These are phyloP conservation scores for Tolypocladium ovalisporum DNA, from an alignment of 2,329 filamentous ascomycete genomes.

Conservation along the genomic window DNA sequence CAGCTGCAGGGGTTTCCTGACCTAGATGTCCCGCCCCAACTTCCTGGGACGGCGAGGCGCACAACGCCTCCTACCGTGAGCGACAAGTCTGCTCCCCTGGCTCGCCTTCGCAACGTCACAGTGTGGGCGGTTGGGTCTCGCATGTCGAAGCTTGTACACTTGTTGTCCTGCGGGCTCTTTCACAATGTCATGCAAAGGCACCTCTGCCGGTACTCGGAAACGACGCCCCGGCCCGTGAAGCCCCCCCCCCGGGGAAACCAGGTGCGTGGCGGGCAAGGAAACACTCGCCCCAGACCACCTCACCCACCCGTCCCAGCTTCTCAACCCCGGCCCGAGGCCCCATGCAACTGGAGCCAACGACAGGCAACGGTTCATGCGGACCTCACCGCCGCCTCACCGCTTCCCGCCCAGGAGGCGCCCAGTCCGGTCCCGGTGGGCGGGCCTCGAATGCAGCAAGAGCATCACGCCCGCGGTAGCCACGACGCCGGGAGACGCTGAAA, in stretches of 20 bases:
- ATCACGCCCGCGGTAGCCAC: too few relatives aligned
- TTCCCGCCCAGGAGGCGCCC: neutral
- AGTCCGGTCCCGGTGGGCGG: neutral
- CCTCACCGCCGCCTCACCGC: conserved; percentile 5
- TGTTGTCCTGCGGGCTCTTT: neutral
- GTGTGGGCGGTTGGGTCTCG: neutral
- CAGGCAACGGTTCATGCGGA: conserved; percentile 2
- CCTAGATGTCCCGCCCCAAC: neutral
- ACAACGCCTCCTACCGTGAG: neutral
- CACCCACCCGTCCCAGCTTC: neutral
- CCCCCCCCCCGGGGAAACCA: too few relatives aligned
- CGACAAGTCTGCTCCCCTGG: neutral
- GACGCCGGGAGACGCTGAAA: neutral
- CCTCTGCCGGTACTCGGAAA: neutral
- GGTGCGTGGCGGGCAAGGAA: too few relatives aligned
- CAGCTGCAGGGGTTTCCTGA: neutral
- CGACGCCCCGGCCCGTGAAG: too few relatives aligned
- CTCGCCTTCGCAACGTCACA: neutral
- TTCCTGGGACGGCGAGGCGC: neutral
- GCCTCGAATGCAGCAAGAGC: neutral
- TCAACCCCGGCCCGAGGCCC: neutral
- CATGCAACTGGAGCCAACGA: neutral
- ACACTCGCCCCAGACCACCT: neutral
- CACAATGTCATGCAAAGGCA: neutral
- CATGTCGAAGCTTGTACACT: neutral